Evolutionary conservation across 2,329 filamentous ascomycete genomes (phyloP).

Genomic region (Talaromyces rugulosus): DNA sequence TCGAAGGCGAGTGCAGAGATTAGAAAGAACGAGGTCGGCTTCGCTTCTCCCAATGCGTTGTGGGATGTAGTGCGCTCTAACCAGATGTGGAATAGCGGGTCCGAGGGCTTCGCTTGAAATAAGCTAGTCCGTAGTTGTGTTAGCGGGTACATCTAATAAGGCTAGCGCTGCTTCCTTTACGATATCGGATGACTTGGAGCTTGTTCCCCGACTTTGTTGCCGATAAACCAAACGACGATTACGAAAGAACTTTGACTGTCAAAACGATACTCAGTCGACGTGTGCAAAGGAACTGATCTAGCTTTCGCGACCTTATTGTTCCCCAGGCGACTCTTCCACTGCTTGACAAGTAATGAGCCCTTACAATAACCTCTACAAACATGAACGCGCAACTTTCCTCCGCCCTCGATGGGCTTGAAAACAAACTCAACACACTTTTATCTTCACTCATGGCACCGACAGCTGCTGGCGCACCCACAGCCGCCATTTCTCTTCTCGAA

Average conservation of each 20-base stretch:
- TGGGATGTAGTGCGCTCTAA: conserved; percentile 35
- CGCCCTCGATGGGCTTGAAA: conserved; percentile 38
- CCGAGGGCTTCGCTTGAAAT: conserved; percentile 33
- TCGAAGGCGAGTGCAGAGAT: conserved; percentile 35
- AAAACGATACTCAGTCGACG: background rate
- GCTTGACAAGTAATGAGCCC: background rate
- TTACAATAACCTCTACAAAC: background rate
- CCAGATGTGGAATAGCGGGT: conserved; percentile 22
- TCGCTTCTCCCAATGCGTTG: conserved; percentile 34
- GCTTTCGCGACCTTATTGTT: background rate
- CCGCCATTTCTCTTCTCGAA: conserved; percentile 35
- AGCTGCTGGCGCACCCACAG: conserved; percentile 38
- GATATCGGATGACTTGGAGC: background rate
- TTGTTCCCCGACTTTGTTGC: background rate
- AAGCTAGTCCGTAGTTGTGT: conserved; percentile 16
- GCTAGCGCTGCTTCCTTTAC: background rate
- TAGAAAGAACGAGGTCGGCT: conserved; percentile 28
- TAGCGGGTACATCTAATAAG: background rate
- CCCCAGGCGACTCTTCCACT: background rate
- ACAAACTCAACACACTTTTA: conserved; percentile 39
- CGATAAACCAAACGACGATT: background rate
- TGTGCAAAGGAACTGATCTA: background rate
- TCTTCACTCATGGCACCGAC: conserved; percentile 40
- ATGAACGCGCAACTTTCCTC: conserved; percentile 40
- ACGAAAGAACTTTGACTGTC: background rate